These are phyloP conservation scores for Talaromyces albobiverticillius DNA, from an alignment of 2,329 filamentous ascomycete species.

Conservation along the genomic window DNA sequence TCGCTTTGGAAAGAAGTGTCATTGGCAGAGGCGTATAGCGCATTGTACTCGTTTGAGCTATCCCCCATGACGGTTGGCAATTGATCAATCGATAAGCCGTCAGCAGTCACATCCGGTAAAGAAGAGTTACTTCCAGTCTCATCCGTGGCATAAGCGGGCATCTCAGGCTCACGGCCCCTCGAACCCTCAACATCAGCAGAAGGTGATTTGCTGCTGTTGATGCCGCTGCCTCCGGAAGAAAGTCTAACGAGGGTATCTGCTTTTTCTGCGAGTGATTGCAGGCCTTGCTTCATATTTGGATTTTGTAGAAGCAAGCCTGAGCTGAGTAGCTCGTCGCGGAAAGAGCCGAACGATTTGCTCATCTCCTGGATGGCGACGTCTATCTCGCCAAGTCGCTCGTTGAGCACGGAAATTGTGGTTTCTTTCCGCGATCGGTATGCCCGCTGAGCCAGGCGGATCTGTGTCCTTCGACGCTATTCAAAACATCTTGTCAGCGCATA, in stretches of 20 bases:
- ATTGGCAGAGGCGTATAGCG: not conserved
- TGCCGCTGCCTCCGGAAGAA: constrained; percentile 21
- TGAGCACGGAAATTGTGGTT: constrained; percentile 70
- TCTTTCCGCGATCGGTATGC: constrained; percentile 84
- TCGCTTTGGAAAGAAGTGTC: not conserved
- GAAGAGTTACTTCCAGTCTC: constrained; percentile 6
- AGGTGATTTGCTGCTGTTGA: not conserved
- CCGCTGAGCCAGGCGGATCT: constrained; percentile 80
- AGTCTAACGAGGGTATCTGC: constrained; percentile 57
- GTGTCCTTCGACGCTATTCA: constrained; percentile 70
- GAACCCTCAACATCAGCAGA: not conserved
- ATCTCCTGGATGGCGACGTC: constrained; percentile 69
- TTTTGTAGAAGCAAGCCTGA: constrained; percentile 58
- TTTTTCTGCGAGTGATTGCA: constrained; percentile 57
- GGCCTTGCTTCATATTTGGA: constrained; percentile 56
- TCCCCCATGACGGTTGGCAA: not conserved
- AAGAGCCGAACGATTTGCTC: constrained; percentile 65
- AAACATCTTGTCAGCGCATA: not conserved
- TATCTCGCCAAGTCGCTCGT: constrained; percentile 66
- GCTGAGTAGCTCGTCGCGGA: constrained; percentile 61
- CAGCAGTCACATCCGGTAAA: not conserved
- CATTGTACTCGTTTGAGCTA: not conserved
- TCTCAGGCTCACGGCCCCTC: too few species aligned
- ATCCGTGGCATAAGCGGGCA: not conserved
- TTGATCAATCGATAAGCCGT: not conserved